Evolutionary conservation across 2,329 filamentous ascomycete genomes (phyloP), one percentile per base, ranked within the genome.

Genomic region (Metarhizium anisopliae): DNA sequence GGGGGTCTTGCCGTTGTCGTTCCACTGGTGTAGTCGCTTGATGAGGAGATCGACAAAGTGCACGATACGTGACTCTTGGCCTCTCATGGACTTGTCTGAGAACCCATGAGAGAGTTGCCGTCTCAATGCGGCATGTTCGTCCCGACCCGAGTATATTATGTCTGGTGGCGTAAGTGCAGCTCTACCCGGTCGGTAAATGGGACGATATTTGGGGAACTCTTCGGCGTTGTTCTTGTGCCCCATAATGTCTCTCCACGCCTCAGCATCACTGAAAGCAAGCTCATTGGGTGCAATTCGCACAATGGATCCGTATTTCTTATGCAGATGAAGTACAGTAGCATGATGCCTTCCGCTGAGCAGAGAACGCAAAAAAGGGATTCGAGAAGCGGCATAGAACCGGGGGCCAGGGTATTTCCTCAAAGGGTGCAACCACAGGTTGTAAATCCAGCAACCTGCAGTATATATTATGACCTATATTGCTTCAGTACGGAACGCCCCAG

Each of bases 271-370:
- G 60, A 76, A 79, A 2, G 74, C 71, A 5, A 80, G 68, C 59
- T 78, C 74, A 57, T 75, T 68, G 2, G 77, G 76, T 4, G 68
- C 69, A 43, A 77, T 64, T 8, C 77, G 73, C 6, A 80, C 75
- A 1, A 79, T 68, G 1, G 68, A 66, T 6, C 77, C 77, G 60
- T 76, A 75, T 40, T 64, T 59, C 13, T 65, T 59, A 60, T 76
- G 73, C 14, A 75, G 63, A n/a, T 38, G 40, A 10, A 52, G 14
- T 14, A 50, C 25, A 13, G 20, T 42, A 10, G n/a, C 6, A 3
- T 60, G 59, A 35, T 64, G 62, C 13, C 59, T 62, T 29, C 69
- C 67, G 3, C 58, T 55, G 16, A 60, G 49, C 0, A 58, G 29
- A 54, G 55, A 51, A 25, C 42, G 53, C 16, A 56, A 18, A 13